Conservation (phyloP, 768 basidiomycete genomes). For the Psilocybe azurescens region DNA sequence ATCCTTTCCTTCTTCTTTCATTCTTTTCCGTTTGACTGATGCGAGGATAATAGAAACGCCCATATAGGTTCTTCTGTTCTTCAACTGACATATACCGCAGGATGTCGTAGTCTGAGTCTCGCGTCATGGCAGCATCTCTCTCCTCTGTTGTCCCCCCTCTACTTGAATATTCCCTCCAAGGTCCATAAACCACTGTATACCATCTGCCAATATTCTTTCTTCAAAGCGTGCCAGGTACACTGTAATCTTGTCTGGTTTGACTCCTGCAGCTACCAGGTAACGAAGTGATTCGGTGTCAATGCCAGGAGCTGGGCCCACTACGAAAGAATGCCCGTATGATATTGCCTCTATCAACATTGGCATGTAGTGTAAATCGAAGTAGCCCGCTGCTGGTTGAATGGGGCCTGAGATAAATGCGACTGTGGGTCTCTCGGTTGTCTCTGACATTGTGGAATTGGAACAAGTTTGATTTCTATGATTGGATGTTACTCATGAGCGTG, state of each 20-base stretch:
- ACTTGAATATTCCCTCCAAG: constrained; percentile 26
- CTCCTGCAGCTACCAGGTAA: constrained; percentile 24
- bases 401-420: constrained; percentile 34
- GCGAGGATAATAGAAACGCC: constrained; percentile 24
- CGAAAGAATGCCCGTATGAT: constrained; percentile 25
- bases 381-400: constrained; percentile 19
- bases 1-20: constrained; percentile 25
- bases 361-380: constrained; percentile 26
- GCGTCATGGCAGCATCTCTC: constrained; percentile 31
- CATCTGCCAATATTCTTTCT: constrained; percentile 4
- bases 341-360: constrained; percentile 22
- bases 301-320: constrained; percentile 30
- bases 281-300: constrained; percentile 28
- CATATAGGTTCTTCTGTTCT: constrained; percentile 29
- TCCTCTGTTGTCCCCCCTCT: constrained; percentile 24
- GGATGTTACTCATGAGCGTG: no score
- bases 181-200: constrained; percentile 18
- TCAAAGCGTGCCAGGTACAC: constrained; percentile 29
- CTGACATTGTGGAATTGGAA: neutral
- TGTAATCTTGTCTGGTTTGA: constrained; percentile 23
- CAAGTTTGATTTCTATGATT: neutral
- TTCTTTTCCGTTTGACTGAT: constrained; percentile 31
- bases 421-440: neutral
- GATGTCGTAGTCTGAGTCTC: constrained; percentile 30
- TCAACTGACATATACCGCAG: constrained; percentile 28